Conservation (phyloP, 139 green algal species). For the Raphidocelis subcapitata region DNA sequence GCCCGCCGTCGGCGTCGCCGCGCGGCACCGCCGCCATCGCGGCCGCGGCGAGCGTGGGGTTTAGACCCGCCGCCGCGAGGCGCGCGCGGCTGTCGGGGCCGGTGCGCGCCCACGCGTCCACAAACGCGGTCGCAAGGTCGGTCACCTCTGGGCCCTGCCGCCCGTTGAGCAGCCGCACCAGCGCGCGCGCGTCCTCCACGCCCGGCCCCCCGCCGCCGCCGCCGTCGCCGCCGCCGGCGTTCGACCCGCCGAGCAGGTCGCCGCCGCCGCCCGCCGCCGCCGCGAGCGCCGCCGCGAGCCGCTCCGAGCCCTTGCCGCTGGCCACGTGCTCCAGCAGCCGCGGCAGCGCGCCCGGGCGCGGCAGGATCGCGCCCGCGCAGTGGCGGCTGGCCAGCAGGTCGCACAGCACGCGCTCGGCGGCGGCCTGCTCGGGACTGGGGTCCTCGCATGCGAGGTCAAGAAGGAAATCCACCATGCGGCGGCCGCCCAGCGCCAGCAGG, state of each 20-base stretch:
- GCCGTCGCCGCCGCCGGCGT: background rate
- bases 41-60: background rate
- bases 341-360: conserved; percentile 37
- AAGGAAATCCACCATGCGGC: conserved; percentile 50
- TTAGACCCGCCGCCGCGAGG: background rate
- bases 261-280: background rate
- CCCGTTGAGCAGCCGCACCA: conserved; percentile 5
- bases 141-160: conserved; percentile 2
- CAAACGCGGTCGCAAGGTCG: conserved; percentile 9
- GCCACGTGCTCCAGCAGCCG: conserved; percentile 37
- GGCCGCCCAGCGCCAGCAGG: conserved; percentile 38
- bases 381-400: conserved; percentile 14
- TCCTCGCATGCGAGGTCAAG: conserved; percentile 25
- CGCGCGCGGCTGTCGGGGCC: background rate
- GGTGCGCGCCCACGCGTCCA: background rate
- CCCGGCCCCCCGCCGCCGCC: background rate
- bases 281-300: conserved; percentile 16
- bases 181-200: background rate
- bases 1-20: background rate
- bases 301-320: conserved; percentile 4
- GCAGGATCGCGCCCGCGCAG: conserved; percentile 30
- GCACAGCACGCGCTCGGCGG: conserved; percentile 27
- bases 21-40: background rate
- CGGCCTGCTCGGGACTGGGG: conserved; percentile 2
- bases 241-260: too few species aligned